Percentiles rank a stretch among this genome's conserved stretches.
Evolutionary conservation across 2,329 filamentous ascomycete species (phyloP).

Genomic region (Colletotrichum australisinense): DNA sequence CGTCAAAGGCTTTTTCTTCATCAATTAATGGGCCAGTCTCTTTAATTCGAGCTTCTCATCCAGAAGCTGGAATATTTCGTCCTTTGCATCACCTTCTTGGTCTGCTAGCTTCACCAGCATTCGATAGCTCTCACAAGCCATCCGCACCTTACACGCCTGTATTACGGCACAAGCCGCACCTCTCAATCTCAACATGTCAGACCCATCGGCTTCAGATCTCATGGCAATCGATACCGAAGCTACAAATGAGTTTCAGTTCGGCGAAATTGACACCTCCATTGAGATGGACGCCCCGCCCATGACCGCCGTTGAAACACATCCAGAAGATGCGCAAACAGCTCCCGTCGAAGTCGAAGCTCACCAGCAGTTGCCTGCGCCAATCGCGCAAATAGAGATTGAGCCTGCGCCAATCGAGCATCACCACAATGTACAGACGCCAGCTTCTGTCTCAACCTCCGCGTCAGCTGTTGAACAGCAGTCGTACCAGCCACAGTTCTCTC

Average conservation of each 20-base stretch:
- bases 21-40: background rate
- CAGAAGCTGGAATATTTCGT: background rate
- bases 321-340: background rate
- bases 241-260: background rate
- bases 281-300: background rate
- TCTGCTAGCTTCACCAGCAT: background rate
- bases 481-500: slow-evolving; percentile 46
- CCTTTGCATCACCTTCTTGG: background rate
- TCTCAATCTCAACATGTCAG: background rate
- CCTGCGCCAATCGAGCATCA: background rate
- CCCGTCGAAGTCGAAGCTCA: background rate
- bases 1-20: no score
- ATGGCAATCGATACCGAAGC: background rate
- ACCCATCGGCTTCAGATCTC: background rate
- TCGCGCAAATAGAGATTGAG: background rate
- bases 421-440: background rate
- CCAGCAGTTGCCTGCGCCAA: background rate
- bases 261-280: background rate
- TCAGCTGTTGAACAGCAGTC: slow-evolving; percentile 1
- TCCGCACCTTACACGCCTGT: background rate
- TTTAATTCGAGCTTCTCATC: background rate
- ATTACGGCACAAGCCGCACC: background rate
- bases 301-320: background rate
- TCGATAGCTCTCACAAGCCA: background rate
- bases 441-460: background rate